These are phyloP conservation scores for Circinella umbellata DNA, from an alignment of 371 early-diverging fungal genomes.

Conservation along the genomic window DNA sequence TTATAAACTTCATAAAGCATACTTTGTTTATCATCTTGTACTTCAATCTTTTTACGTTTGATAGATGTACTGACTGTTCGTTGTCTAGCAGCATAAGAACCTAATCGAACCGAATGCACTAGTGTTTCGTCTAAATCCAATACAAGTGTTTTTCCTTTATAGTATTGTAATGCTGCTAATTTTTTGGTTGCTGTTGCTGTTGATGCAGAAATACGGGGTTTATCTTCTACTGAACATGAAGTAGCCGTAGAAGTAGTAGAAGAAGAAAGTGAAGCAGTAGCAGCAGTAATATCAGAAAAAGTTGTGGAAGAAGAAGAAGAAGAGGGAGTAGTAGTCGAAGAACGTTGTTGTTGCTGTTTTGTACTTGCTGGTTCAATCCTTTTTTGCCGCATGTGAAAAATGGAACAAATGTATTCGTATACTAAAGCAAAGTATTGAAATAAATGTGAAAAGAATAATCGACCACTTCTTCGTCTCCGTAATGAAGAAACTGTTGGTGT, in stretches of 20 bases:
- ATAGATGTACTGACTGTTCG: conserved; percentile 36
- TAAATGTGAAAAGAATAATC: conserved; percentile 21
- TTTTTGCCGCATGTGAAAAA: conserved; percentile 23
- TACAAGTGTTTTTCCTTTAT: conserved; percentile 82
- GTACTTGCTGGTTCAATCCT: conserved; percentile 17
- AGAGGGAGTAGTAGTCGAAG: conserved; percentile 10
- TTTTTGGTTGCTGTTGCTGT: conserved; percentile 9
- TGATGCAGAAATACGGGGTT: not conserved
- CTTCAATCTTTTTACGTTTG: conserved; percentile 74
- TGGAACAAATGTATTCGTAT: conserved; percentile 25
- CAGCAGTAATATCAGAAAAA: not conserved
- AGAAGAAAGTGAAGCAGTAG: too few relatives aligned
- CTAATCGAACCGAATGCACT: conserved; percentile 79
- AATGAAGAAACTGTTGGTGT: conserved; percentile 11
- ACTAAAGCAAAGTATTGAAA: conserved; percentile 25
- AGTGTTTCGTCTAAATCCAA: conserved; percentile 98
- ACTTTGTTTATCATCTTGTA: conserved; percentile 86
- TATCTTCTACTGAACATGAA: too few relatives aligned
- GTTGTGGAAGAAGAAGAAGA: not conserved
- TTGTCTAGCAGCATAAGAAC: conserved; percentile 27
- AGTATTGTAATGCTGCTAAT: conserved; percentile 34
- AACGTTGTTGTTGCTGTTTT: not conserved
- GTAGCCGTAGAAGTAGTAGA: too few relatives aligned
- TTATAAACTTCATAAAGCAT: conserved; percentile 95
- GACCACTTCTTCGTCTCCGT: conserved; percentile 19